These are phyloP conservation scores for Chlorella vulgaris DNA, from an alignment of 139 green algal genomes.

Conservation along the genomic window DNA sequence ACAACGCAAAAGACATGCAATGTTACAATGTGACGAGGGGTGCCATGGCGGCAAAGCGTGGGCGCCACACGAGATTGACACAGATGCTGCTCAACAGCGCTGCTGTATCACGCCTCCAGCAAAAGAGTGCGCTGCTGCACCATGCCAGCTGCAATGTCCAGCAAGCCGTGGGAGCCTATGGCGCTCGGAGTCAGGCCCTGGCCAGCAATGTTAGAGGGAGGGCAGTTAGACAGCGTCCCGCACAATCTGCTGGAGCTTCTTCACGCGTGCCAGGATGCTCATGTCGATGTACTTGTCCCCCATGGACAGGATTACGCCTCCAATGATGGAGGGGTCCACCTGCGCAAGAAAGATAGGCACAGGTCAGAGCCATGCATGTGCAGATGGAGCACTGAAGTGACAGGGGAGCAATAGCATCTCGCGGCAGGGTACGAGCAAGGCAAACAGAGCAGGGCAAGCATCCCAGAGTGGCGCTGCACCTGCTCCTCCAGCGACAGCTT, in stretches of 20 bases:
- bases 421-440: too few species aligned
- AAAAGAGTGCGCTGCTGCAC: not conserved
- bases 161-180: too few species aligned
- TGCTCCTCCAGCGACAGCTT: slow-evolving; percentile 57
- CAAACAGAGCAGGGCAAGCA: too few species aligned
- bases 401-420: too few species aligned
- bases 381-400: too few species aligned
- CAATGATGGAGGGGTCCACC: slow-evolving; percentile 78
- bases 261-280: slow-evolving; percentile 62
- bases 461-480: too few species aligned
- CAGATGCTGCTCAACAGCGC: not conserved
- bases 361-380: not conserved
- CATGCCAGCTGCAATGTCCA: too few species aligned
- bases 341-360: slow-evolving; percentile 18
- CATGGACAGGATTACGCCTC: slow-evolving; percentile 77
- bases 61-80: too few species aligned
- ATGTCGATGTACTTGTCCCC: slow-evolving; percentile 86
- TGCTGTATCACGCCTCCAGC: not conserved
- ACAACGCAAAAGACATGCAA: not conserved
- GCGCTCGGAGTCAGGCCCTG: too few species aligned
- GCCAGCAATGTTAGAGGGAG: too few species aligned
- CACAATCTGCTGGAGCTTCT: slow-evolving; percentile 64
- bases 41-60: too few species aligned
- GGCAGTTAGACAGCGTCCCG: slow-evolving; percentile 12
- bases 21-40: not conserved